Evolutionary conservation across 2,329 filamentous ascomycete species (phyloP).

Genomic region (Sclerotiophoma versabilis): DNA sequence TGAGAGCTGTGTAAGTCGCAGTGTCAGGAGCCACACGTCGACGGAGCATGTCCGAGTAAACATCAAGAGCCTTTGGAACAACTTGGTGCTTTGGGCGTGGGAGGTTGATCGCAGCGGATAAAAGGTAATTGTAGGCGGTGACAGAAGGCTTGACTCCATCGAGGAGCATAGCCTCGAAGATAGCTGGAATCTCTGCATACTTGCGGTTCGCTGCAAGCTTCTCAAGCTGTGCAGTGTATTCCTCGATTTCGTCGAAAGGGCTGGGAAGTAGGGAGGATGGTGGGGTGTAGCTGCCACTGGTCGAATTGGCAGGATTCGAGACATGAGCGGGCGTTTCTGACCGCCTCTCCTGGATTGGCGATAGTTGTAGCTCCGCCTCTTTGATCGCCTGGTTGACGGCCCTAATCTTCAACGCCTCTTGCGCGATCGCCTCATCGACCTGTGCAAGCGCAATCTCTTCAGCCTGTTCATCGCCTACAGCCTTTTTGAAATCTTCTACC

Average conservation of each 20-base stretch:
- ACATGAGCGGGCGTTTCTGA: constrained; percentile 43
- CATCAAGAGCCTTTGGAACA: constrained; percentile 88
- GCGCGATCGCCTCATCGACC: constrained; percentile 83
- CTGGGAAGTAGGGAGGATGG: constrained; percentile 65
- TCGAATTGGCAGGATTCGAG: constrained; percentile 37
- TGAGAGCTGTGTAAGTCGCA: constrained; percentile 86
- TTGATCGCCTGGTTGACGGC: constrained; percentile 54
- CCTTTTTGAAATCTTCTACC: constrained; percentile 67
- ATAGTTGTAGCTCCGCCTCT: constrained; percentile 44
- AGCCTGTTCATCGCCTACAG: constrained; percentile 55
- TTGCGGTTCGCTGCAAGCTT: constrained; percentile 74
- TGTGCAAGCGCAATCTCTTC: constrained; percentile 72
- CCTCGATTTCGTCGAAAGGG: constrained; percentile 66
- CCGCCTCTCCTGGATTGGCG: constrained; percentile 37
- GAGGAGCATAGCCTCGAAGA: constrained; percentile 89
- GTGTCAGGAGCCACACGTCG: constrained; percentile 82
- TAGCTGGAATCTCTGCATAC: constrained; percentile 85
- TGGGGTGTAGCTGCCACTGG: constrained; percentile 37
- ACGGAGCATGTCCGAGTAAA: constrained; percentile 95
- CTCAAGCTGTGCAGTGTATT: constrained; percentile 79
- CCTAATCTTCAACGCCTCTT: constrained; percentile 72
- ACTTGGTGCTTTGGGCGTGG: constrained; percentile 81
- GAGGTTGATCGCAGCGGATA: constrained; percentile 83
- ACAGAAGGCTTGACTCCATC: constrained; percentile 82
- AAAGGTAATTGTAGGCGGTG: constrained; percentile 88